A percentile compares a stretch with the other conserved stretches of the same genome.
Evolutionary conservation across 2,329 filamentous ascomycete genomes (phyloP).

Genomic region (Thelonectria discophora): DNA sequence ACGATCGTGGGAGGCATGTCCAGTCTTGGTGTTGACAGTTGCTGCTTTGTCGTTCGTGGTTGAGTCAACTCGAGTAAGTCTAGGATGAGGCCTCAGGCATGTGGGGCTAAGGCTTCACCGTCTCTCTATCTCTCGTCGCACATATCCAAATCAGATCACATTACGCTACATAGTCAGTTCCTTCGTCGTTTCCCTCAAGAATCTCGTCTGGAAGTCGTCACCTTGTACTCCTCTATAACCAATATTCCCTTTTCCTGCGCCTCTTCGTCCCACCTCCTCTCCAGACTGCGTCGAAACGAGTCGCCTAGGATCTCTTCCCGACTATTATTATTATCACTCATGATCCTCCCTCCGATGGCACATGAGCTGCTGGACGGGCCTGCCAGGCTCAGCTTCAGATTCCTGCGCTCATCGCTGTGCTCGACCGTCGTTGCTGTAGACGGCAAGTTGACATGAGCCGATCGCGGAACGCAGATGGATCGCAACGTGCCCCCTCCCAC

Average conservation of each 20-base stretch:
- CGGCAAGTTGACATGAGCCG: background rate
- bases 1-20: slow-evolving; percentile 71
- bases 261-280: slow-evolving; percentile 1
- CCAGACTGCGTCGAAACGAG: background rate
- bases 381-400: background rate
- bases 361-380: slow-evolving; percentile 3
- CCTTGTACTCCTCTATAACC: slow-evolving; percentile 17
- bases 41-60: too few relatives aligned
- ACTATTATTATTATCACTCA: slow-evolving; percentile 17
- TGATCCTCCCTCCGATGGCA: slow-evolving; percentile 10
- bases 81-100: too few relatives aligned
- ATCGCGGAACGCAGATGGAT: background rate
- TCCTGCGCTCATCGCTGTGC: background rate
- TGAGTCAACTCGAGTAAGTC: too few relatives aligned
- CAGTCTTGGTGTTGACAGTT: too few relatives aligned
- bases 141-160: too few relatives aligned
- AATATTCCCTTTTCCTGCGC: slow-evolving; percentile 12
- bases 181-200: background rate
- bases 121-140: too few relatives aligned
- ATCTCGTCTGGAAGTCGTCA: background rate
- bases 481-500: background rate
- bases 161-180: too few relatives aligned
- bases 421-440: background rate
- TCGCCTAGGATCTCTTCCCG: slow-evolving; percentile 14
- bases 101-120: too few relatives aligned